Conservation (phyloP, 495 filamentous ascomycete species). For the Wilcoxina mikolae region DNA sequence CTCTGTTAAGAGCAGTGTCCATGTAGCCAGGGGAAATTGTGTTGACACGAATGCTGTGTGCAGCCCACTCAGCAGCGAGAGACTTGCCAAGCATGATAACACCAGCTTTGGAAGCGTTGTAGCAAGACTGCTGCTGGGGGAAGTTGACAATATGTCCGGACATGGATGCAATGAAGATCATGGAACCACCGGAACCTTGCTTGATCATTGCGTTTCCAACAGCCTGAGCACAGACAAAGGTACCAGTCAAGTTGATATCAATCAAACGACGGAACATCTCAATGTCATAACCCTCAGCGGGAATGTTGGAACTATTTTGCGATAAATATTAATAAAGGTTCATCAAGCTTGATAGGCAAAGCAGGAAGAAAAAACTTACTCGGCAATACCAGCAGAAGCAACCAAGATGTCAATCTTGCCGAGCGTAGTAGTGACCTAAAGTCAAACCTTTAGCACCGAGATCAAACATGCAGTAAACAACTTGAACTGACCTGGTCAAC, state of each 20-base stretch:
- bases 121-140: slow-evolving; percentile 62
- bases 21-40: slow-evolving; percentile 67
- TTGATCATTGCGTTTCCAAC: slow-evolving; percentile 52
- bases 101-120: slow-evolving; percentile 68
- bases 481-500: slow-evolving; percentile 34
- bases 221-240: slow-evolving; percentile 53
- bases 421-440: slow-evolving; percentile 33
- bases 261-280: slow-evolving; percentile 55
- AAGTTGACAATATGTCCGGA: slow-evolving; percentile 65
- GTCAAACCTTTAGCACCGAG: background rate
- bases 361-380: slow-evolving; percentile 35
- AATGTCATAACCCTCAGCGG: slow-evolving; percentile 40
- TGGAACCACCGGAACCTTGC: slow-evolving; percentile 44
- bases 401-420: slow-evolving; percentile 58
- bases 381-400: slow-evolving; percentile 75
- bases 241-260: slow-evolving; percentile 62
- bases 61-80: slow-evolving; percentile 67
- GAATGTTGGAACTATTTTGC: slow-evolving; percentile 49
- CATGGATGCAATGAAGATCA: slow-evolving; percentile 65
- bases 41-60: slow-evolving; percentile 60
- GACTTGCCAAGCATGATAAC: slow-evolving; percentile 64
- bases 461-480: background rate
- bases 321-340: background rate
- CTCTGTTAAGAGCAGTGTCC: slow-evolving; percentile 43
- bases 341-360: background rate